Base-by-base conservation (phyloP, 495 filamentous ascomycete genomes). In the Neurospora sp. region DNA sequence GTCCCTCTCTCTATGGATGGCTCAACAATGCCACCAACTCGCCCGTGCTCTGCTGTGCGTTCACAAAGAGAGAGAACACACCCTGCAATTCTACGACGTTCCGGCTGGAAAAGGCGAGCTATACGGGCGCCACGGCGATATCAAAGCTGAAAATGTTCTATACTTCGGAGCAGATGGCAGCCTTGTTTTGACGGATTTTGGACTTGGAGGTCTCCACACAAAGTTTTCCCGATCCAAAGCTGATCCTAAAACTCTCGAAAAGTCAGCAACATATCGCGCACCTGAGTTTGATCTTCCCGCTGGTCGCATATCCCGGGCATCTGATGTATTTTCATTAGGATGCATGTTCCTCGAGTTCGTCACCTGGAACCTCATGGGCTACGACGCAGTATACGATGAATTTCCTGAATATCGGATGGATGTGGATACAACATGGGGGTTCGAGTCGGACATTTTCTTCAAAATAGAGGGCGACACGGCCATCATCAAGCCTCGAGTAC, bases 211-310 rank as follows among this genome's bases (percentile, higher is more conserved):
- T 23, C 48, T 59, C 1, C 5, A 59, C 5, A 59, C 48, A 0
- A 59, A 59, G 7, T 27, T 31, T 31, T 59, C 48, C 1, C 48
- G 48, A 1, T 59, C 48, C 2, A 14, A 12, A 5, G 11, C 20
- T 5, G 23, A 59, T 12, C 48, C 48, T 0, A 59, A 59, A 7
- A 1, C 11, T 3, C 20, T 59, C 5, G 48, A 59, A 1, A 72
- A 37, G 38, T 69, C 73, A n/a, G 71, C 69, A 16, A 75, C 73
- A 1, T 75, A 75, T 27, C 35, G 71, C 20, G 70, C 70, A 1
- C 73, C 73, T 38, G 73, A 75, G 1, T 75, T 75, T n/a, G 73
- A 75, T 23, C 35, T 75, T n/a, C n/a, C n/a, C 2, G 0, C 4
- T 4, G 70, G 59, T 6, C 8, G 14, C 7, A 69, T 75, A 31